Evolutionary conservation across 2,329 filamentous ascomycete genomes (phyloP), one percentile per base, ranked within the genome.

Genomic region (Aspergillus tubingensis): DNA sequence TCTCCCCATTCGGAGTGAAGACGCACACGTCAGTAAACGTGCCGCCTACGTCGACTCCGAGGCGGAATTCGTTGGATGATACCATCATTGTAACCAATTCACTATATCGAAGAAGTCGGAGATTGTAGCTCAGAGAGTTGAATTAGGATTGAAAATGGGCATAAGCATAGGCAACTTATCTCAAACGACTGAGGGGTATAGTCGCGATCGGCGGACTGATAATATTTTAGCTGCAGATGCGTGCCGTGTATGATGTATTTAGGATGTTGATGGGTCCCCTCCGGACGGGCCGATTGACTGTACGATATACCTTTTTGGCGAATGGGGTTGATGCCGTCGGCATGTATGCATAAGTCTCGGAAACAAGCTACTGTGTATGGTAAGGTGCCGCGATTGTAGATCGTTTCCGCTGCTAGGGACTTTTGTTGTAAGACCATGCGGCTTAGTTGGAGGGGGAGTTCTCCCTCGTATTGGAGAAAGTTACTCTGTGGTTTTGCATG

Each of bases 21-120:
- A 80, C 79, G 63, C 75, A 82, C 50, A 82, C 74, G 59, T 82
- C 80, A 17, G 80, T 82, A 66, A 82, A 82, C 19, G 80, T 82
- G 52, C 80, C 74, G 54, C 72, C 67, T 3, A 73, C 68, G 44
- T 73, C 71, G 5, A 69, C 69, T 10, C 71, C 70, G 0, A 72
- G 67, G 25, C 50, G 62, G 44, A 59, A 65, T 41, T 44, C 56
- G 8, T 55, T 11, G n/a, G 39, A 17, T 8, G 39, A 10, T 43
- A 3, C 0, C 39, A 43, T 43, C 0, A 8, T 8, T 5, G 3
- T 1, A 43, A 43, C 27, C 27, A 30, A 30, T 30, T 11, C 27
- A 1, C 10, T 30, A 8, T 25, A 0, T 25, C 11, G 27, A 30
- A 17, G 7, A n/a, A 6, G 38, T 41, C 5, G 15, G 15, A 19